These are phyloP conservation scores for Quercus berberidifolia DNA, from an alignment of 306 rosid species.

Conservation along the genomic window DNA sequence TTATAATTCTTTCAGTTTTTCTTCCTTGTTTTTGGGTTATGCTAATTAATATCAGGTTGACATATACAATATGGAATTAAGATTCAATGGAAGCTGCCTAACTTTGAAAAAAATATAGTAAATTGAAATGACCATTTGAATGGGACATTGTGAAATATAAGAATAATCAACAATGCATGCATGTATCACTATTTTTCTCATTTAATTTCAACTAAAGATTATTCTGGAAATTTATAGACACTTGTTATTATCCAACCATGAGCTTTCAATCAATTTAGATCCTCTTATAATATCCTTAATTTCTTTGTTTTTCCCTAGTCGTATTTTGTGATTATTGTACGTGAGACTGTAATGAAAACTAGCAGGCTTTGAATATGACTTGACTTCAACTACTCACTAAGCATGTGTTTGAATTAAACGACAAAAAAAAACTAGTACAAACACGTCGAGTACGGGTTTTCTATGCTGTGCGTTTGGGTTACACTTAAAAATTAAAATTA, in stretches of 20 bases:
- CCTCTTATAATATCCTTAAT: too few relatives aligned
- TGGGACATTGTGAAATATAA: neutral
- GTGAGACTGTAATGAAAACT: too few relatives aligned
- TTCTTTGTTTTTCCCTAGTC: too few relatives aligned
- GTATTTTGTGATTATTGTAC: too few relatives aligned
- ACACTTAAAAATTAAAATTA: too few relatives aligned
- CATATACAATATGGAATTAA: neutral
- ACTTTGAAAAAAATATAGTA: neutral
- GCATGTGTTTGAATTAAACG: too few relatives aligned
- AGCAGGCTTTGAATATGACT: too few relatives aligned
- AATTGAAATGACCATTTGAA: neutral
- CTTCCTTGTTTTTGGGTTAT: neutral
- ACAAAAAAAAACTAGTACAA: too few relatives aligned
- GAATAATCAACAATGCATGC: neutral
- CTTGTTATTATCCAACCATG: neutral
- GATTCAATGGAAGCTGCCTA: neutral
- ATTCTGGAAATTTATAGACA: neutral
- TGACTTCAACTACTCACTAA: too few relatives aligned
- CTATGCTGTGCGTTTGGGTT: fast-evolving
- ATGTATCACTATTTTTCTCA: neutral
- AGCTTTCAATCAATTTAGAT: too few relatives aligned
- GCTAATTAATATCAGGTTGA: neutral
- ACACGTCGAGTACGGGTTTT: too few relatives aligned
- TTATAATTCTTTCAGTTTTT: too few relatives aligned
- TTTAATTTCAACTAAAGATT: neutral